Evolutionary conservation across 306 rosid species (phyloP).

Genomic region (Vigna angularis): DNA sequence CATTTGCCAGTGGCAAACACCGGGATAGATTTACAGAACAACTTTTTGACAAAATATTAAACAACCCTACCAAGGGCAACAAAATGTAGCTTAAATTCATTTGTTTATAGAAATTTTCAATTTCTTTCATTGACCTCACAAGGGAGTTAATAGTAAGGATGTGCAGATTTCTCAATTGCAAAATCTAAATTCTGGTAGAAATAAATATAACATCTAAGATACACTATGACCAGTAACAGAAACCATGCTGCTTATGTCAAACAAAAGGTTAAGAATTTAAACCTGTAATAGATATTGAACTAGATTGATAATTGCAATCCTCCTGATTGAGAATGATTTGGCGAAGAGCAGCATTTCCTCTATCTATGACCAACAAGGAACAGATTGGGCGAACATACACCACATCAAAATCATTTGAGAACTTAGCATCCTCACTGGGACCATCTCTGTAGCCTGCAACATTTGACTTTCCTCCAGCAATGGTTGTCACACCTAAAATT

Average conservation of each 20-base stretch:
- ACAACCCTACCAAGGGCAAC: slow-evolving; percentile 3
- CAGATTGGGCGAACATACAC: slow-evolving; percentile 80
- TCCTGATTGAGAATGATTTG: slow-evolving; percentile 84
- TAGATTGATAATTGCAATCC: slow-evolving; percentile 82
- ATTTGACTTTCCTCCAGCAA: slow-evolving; percentile 95
- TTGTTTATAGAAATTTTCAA: not conserved
- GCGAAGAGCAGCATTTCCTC: slow-evolving; percentile 97
- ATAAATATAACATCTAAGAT: no score
- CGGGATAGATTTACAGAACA: not conserved
- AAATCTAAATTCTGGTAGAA: not conserved
- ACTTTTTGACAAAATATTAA: not conserved
- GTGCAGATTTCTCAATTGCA: not conserved
- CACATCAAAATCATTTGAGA: slow-evolving; percentile 94
- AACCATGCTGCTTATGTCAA: not conserved
- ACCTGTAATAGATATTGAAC: slow-evolving; percentile 87
- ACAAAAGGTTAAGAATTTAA: slow-evolving; percentile 32
- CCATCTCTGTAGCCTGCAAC: slow-evolving; percentile 95
- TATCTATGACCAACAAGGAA: slow-evolving; percentile 89
- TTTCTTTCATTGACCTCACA: not conserved
- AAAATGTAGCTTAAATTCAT: slow-evolving; percentile 1
- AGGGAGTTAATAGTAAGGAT: slow-evolving; percentile 5
- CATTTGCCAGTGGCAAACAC: not conserved
- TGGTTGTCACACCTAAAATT: slow-evolving; percentile 86
- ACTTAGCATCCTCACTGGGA: slow-evolving; percentile 96
- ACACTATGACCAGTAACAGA: no score